These are phyloP conservation scores for Sphaerostilbella broomeana DNA, from an alignment of 2,329 filamentous ascomycete species.

Conservation along the genomic window DNA sequence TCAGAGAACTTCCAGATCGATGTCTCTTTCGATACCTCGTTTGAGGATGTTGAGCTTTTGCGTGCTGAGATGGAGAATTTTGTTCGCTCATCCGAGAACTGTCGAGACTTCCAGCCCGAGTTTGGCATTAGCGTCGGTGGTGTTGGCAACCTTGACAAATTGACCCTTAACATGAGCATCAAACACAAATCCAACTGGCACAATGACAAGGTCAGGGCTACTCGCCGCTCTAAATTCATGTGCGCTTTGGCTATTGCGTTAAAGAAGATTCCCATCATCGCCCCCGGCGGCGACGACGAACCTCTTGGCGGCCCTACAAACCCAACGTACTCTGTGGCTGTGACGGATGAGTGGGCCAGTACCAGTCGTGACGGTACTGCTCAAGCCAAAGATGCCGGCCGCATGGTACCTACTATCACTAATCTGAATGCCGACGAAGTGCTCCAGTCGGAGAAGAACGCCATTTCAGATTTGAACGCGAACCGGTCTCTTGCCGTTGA, in stretches of 20 bases:
- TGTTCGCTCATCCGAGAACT: constrained; percentile 75
- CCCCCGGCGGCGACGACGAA: constrained; percentile 65
- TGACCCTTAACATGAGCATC: constrained; percentile 75
- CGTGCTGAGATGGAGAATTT: constrained; percentile 81
- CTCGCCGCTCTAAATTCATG: constrained; percentile 91
- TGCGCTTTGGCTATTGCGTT: constrained; percentile 81
- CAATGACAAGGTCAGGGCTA: constrained; percentile 74
- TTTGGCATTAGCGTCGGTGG: constrained; percentile 71
- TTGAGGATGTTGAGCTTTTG: constrained; percentile 83
- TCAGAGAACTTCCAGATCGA: constrained; percentile 74
- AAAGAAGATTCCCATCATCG: constrained; percentile 79
- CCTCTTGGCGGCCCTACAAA: constrained; percentile 61
- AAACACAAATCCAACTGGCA: constrained; percentile 91
- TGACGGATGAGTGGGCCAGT: constrained; percentile 61
- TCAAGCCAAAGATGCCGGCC: constrained; percentile 55
- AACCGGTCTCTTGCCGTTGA: constrained; percentile 23
- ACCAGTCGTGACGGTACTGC: constrained; percentile 54
- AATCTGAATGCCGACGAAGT: constrained; percentile 23
- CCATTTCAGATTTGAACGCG: constrained; percentile 39
- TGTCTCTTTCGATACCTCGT: constrained; percentile 77
- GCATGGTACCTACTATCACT: constrained; percentile 51
- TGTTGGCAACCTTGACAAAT: constrained; percentile 80
- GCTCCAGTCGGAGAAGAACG: constrained; percentile 35
- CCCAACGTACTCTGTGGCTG: constrained; percentile 72
- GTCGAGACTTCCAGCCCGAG: constrained; percentile 83